These are phyloP conservation scores for Carallia brachiata DNA, from an alignment of 345 rosid species.

Conservation along the genomic window DNA sequence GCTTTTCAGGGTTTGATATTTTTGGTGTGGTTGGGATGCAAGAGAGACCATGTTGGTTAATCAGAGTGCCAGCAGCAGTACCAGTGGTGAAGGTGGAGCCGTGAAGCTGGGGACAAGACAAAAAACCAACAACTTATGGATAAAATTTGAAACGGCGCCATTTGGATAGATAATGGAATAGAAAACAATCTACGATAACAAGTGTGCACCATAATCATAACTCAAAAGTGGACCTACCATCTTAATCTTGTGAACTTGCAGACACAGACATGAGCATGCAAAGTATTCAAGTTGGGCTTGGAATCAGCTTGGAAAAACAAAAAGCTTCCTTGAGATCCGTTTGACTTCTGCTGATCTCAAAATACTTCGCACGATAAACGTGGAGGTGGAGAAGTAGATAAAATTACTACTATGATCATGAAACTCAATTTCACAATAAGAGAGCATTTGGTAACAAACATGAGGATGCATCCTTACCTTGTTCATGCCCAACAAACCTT, in stretches of 20 bases:
- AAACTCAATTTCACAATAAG: not conserved
- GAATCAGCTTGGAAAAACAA: constrained; percentile 72
- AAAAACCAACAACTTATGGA: constrained; percentile 2
- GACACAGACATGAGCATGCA: constrained; percentile 92
- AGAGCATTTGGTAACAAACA: constrained; percentile 13
- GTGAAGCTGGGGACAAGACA: constrained; percentile 20
- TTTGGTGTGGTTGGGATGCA: not conserved
- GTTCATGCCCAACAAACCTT: constrained; percentile 64
- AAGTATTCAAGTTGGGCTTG: constrained; percentile 85
- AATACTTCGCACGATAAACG: constrained; percentile 84
- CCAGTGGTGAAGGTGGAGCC: constrained; percentile 32
- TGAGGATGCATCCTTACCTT: constrained; percentile 43
- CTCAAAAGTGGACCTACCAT: constrained; percentile 43
- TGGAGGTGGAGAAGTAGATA: constrained; percentile 25
- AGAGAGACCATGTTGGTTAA: constrained; percentile 15
- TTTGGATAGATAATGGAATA: not conserved
- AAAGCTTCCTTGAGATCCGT: constrained; percentile 80
- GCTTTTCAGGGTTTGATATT: not conserved
- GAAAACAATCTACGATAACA: no score
- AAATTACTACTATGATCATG: not conserved
- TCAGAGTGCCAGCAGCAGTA: constrained; percentile 18
- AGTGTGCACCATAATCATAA: no score
- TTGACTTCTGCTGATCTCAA: constrained; percentile 58
- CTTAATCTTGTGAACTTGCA: constrained; percentile 63
- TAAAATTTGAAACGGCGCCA: not conserved